Evolutionary conservation across 2,329 filamentous ascomycete genomes (phyloP), one percentile per base, ranked within the genome.

Genomic region (Colletotrichum coccodes): DNA sequence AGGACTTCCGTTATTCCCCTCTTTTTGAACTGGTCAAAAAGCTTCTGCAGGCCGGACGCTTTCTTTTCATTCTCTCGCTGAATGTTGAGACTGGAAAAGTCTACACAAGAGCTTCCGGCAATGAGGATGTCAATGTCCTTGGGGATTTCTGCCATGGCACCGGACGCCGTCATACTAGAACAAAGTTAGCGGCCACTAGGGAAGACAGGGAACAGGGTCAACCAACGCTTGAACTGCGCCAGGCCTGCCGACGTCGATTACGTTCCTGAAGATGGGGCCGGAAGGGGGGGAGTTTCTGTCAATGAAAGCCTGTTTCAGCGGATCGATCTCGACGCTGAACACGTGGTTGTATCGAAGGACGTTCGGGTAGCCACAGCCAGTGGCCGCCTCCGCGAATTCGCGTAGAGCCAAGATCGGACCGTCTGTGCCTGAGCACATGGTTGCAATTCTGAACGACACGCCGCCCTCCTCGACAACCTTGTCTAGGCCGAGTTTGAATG

Each of bases 371-470:
- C 78, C 75, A 26, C 67, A 46, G 4, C 68, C 64, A 73, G 76
- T 76, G 78, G 74, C 60, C 4, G 85, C 80, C 18, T 86, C 80
- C 44, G 80, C 77, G 52, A 94, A 79, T 76, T 90, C 81, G 16
- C 88, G 80, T 16, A 94, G 75, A 0, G 90, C 90, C 1, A 94
- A 82, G 2, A 95, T 79, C 0, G 93, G 93, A 5, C 89, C 89
- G 72, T 95, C 93, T 0, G 93, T 95, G 0, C 93, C 93, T 1
- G 92, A 94, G 75, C 92, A 95, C 82, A 94, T 89, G 0, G 93
- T 95, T 0, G 86, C 92, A 30, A 94, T 76, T n/a, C 75, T 75
- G 56, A 83, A 72, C 14, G 72, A 47, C 9, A 78, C 66, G 3
- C 75, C 74, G 3, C 76, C 76, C 1, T 68, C 64, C n/a, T 73